phyloP scores from a whole-genome alignment of 1,284 basidiomycete species.

The Pseudozyma hubeiensis region DNA sequence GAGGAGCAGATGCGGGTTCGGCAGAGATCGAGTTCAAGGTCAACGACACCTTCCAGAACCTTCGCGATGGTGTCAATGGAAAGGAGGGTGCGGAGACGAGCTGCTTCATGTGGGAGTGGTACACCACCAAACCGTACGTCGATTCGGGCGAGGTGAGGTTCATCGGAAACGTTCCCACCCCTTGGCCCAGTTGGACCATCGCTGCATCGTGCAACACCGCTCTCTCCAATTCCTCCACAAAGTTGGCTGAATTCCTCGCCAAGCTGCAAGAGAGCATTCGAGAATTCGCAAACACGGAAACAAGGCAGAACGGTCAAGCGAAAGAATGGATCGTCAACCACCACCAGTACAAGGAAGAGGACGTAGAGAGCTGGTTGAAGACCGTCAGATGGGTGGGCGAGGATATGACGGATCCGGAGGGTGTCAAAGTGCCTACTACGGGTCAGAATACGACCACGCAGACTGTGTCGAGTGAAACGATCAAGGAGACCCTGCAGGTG shows the following conservation, averaged over 20 bases:
- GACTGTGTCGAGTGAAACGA: slow-evolving; percentile 41
- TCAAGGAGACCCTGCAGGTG: slow-evolving; percentile 46
- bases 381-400: slow-evolving; percentile 64
- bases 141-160: slow-evolving; percentile 81
- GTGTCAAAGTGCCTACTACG: slow-evolving; percentile 14
- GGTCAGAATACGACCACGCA: slow-evolving; percentile 50
- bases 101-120: slow-evolving; percentile 78
- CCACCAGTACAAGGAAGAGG: slow-evolving; percentile 75
- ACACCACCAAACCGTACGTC: slow-evolving; percentile 92
- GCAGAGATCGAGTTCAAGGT: slow-evolving; percentile 59
- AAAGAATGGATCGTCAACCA: slow-evolving; percentile 46
- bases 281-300: slow-evolving; percentile 53
- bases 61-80: slow-evolving; percentile 86
- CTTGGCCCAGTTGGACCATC: slow-evolving; percentile 90
- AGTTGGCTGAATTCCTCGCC: slow-evolving; percentile 46
- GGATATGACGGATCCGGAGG: slow-evolving; percentile 35
- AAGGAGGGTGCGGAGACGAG: slow-evolving; percentile 17
- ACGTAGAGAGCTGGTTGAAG: slow-evolving; percentile 75
- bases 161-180: slow-evolving; percentile 88
- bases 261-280: slow-evolving; percentile 46
- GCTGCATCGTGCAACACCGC: slow-evolving; percentile 55
- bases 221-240: slow-evolving; percentile 1
- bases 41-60: slow-evolving; percentile 72
- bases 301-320: slow-evolving; percentile 16
- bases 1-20: not conserved